A percentile compares a stretch with the other conserved stretches of the same genome.
phyloP scores from a whole-genome alignment of 805 yeast species.

The Candida ulmi region DNA sequence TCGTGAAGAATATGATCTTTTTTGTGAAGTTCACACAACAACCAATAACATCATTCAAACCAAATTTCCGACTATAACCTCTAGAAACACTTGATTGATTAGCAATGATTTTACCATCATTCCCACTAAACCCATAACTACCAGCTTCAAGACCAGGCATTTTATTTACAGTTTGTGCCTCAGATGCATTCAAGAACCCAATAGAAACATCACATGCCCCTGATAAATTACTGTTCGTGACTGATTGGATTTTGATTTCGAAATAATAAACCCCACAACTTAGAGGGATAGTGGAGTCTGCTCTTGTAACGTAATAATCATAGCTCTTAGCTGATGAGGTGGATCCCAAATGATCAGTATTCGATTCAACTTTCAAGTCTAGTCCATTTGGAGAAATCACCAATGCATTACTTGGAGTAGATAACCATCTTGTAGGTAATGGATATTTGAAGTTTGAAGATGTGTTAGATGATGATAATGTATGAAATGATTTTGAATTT shows the following conservation, averaged over 20 bases:
- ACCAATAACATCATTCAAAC: slow-evolving; percentile 65
- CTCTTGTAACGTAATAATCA: slow-evolving; percentile 22
- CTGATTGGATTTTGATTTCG: slow-evolving; percentile 37
- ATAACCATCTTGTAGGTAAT: slow-evolving; percentile 18
- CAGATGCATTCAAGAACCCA: slow-evolving; percentile 36
- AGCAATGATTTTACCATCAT: slow-evolving; percentile 38
- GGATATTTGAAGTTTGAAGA: slow-evolving; percentile 6
- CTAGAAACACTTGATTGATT: slow-evolving; percentile 32
- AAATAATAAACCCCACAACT: slow-evolving; percentile 44
- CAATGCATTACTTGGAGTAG: slow-evolving; percentile 3
- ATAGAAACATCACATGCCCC: slow-evolving; percentile 31
- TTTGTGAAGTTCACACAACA: slow-evolving; percentile 73
- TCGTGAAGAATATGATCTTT: slow-evolving; percentile 65
- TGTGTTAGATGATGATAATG: slow-evolving; percentile 1
- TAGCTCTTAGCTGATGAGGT: slow-evolving; percentile 9
- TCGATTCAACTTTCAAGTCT: slow-evolving; percentile 9
- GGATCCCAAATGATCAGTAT: not conserved
- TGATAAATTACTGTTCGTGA: slow-evolving; percentile 27
- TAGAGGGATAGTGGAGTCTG: slow-evolving; percentile 31
- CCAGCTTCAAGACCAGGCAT: slow-evolving; percentile 43
- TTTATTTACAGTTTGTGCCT: slow-evolving; percentile 22
- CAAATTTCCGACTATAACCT: slow-evolving; percentile 40
- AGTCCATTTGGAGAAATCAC: slow-evolving; percentile 9
- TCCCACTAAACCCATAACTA: slow-evolving; percentile 51
- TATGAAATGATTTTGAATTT: slow-evolving; percentile 14